A percentile compares a stretch with the other conserved stretches of the same genome.
Conservation (phyloP, 495 filamentous ascomycete genomes). For the Talaromyces thailandensis region DNA sequence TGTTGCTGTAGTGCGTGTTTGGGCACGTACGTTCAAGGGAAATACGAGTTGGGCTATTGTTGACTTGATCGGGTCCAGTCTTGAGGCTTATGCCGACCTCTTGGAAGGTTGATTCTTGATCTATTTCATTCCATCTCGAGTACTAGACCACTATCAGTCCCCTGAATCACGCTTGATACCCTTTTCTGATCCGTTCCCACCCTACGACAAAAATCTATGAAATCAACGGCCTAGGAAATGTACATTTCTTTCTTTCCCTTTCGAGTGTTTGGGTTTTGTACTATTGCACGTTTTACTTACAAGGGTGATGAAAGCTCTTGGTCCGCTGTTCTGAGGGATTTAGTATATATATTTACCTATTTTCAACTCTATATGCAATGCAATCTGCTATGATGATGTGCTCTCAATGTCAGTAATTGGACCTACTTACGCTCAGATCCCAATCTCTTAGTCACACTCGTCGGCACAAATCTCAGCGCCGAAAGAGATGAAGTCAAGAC, state of each 20-base stretch:
- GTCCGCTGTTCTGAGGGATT: background rate
- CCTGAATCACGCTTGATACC: background rate
- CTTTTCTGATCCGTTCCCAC: background rate
- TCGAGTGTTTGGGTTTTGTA: background rate
- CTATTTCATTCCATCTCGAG: background rate
- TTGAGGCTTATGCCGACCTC: constrained; percentile 37
- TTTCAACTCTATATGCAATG: background rate
- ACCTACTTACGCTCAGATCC: constrained; percentile 8
- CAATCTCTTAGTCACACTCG: constrained; percentile 44
- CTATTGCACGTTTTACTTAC: background rate
- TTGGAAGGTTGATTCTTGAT: constrained; percentile 15
- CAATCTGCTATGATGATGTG: background rate
- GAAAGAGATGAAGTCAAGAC: constrained; percentile 75
- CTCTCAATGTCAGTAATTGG: background rate
- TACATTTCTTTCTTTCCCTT: background rate
- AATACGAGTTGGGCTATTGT: constrained; percentile 48
- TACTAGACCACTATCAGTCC: background rate
- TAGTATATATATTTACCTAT: background rate
- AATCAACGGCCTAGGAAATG: background rate
- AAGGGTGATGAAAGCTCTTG: background rate
- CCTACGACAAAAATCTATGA: background rate
- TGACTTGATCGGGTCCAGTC: constrained; percentile 37
- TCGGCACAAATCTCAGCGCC: constrained; percentile 70
- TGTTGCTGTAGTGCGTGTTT: constrained; percentile 43
- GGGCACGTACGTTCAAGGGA: constrained; percentile 45